Evolutionary conservation across 2,329 filamentous ascomycete genomes (phyloP).

Genomic region (Botrytis elliptica): DNA sequence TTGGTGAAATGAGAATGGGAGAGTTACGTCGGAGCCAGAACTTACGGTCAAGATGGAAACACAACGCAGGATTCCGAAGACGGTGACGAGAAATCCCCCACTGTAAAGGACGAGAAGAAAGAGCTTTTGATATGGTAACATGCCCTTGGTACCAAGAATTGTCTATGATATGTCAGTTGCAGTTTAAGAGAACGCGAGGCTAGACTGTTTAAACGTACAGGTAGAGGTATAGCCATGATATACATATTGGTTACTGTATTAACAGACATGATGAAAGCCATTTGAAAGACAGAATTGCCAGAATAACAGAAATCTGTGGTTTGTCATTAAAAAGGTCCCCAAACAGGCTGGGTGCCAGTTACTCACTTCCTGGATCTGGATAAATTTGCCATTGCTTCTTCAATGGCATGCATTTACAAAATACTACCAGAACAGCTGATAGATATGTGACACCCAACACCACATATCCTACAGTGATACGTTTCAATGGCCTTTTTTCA

Average conservation of each 20-base stretch:
- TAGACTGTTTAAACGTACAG: background rate
- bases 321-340: background rate
- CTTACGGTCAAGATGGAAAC: constrained; percentile 6
- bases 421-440: constrained; percentile 9
- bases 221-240: constrained; percentile 12
- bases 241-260: constrained; percentile 11
- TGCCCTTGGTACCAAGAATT: background rate
- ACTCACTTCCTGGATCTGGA: constrained; percentile 19
- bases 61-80: constrained; percentile 5
- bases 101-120: constrained; percentile 13
- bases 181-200: background rate
- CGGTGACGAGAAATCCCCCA: constrained; percentile 9
- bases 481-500: constrained; percentile 2
- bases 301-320: constrained; percentile 7
- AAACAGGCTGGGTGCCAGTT: background rate
- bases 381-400: constrained; percentile 21
- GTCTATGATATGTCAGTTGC: background rate
- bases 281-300: constrained; percentile 6
- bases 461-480: constrained; percentile 13
- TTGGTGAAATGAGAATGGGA: background rate
- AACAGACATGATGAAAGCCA: constrained; percentile 11
- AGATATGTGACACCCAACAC: constrained; percentile 4
- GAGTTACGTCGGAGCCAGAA: background rate
- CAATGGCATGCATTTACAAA: constrained; percentile 16
- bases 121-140: constrained; percentile 9